Evolutionary conservation across 305 asterid species (phyloP).

Genomic region (Solanum aculeatissimum): DNA sequence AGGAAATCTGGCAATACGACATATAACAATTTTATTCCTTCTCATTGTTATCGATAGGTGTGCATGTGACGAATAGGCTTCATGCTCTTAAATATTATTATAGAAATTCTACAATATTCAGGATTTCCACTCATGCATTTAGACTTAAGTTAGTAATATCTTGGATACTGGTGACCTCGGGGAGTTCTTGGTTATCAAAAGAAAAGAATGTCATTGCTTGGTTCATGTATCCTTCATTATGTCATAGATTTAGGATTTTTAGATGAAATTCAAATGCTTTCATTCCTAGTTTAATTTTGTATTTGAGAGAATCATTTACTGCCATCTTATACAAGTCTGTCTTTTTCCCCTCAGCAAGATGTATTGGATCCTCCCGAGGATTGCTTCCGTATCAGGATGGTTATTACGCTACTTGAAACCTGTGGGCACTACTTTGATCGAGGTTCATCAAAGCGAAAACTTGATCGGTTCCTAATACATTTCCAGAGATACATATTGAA

Average conservation of each 20-base stretch:
- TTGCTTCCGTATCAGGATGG: constrained; percentile 93
- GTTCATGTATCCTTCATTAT: not conserved
- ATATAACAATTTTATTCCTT: not conserved
- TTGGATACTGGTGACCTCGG: not conserved
- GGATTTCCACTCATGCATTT: not conserved
- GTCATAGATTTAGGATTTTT: not conserved
- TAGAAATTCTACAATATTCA: not conserved
- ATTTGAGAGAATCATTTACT: not conserved
- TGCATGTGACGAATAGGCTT: not conserved
- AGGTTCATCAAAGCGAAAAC: constrained; percentile 97
- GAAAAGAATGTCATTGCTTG: not conserved
- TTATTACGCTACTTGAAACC: constrained; percentile 85
- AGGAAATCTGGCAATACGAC: not conserved
- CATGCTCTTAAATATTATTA: not conserved
- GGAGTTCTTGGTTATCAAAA: not conserved
- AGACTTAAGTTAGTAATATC: not conserved
- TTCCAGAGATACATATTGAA: constrained; percentile 86
- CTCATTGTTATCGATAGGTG: not conserved
- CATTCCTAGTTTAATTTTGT: not conserved
- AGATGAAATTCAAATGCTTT: not conserved
- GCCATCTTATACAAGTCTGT: not conserved
- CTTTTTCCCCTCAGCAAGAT: constrained; percentile 51
- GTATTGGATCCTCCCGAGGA: constrained; percentile 93
- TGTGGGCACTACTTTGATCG: constrained; percentile 98
- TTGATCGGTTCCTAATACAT: constrained; percentile 87